Base-by-base conservation (phyloP, 2,329 filamentous ascomycete genomes). In the Didymella glomerata region DNA sequence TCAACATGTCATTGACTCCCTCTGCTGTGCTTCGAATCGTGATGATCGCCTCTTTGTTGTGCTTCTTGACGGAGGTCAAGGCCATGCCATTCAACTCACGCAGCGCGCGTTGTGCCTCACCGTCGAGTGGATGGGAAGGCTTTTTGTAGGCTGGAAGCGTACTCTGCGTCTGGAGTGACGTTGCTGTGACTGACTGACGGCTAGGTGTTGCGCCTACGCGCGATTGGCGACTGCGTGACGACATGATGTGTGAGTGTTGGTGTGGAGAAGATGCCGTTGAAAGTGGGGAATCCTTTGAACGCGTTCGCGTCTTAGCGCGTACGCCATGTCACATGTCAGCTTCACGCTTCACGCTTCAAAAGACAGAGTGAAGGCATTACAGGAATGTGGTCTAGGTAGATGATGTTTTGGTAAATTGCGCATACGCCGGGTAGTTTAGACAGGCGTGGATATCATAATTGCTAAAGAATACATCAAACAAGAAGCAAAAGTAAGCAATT, bases 1-100 rank as follows among this genome's bases (percentile, higher is more conserved):
- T 80, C 3, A 86, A 68, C 13, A 80, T 80, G 57, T 88, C 86
- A 56, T 88, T 87, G 36, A 86, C 79, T n/a, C 82, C 80, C 2
- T 78, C 82, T 0, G 83, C 85, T 2, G 79, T 77, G 5, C 79
- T 74, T 2, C 79, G 81, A 5, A 90, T 71, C n/a, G 77, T 75
- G 1, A 77, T 69, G 1, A 78, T 77, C 0, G 84, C 83, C 27
- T 79, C 70, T 22, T 77, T 73, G 24, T 86, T 73, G 42, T 86
- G 81, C 1, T 77, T 77, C 40, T 82, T 81, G 1, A 88, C 75
- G 18, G 78, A 77, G 1, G 71, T 66, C 9, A 83, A 70, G 18
- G 79, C 74, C 10, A 79, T 73, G 18, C 78, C 70, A 7, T 79
- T 70, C 4, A 89, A 72, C 0, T 73, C 62, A 2, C 79, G 72